Conservation (phyloP, 2,329 filamentous ascomycete genomes). For the Verticillium tricorpus region DNA sequence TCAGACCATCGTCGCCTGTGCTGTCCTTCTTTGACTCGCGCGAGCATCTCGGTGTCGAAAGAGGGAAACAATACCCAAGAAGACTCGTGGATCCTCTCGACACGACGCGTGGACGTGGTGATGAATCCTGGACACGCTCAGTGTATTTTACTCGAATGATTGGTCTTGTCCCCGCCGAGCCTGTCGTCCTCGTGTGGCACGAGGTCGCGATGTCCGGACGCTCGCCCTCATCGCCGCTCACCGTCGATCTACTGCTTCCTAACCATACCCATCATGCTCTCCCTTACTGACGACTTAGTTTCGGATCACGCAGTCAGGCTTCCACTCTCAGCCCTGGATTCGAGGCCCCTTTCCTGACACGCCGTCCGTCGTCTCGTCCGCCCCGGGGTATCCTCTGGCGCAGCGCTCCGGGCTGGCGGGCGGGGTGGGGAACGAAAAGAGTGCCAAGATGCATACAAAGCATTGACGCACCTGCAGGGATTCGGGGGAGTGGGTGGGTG, state of each 20-base stretch:
- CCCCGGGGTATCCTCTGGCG: neutral
- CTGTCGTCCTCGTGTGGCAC: neutral
- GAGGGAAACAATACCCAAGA: neutral
- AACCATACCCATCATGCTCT: neutral
- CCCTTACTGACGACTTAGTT: too few species aligned
- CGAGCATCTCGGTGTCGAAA: neutral
- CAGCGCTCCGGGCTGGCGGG: neutral
- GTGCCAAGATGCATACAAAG: conserved; percentile 25
- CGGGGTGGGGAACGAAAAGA: neutral
- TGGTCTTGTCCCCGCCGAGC: neutral
- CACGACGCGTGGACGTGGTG: neutral
- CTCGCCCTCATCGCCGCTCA: neutral
- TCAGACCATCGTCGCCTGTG: neutral
- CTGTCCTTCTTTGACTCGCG: neutral
- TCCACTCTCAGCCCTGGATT: neutral
- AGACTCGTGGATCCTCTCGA: neutral
- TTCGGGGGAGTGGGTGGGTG: neutral
- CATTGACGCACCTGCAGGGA: conserved; percentile 35
- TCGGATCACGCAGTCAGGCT: neutral
- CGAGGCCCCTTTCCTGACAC: neutral
- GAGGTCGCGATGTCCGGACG: neutral
- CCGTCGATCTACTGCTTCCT: neutral
- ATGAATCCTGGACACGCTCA: neutral
- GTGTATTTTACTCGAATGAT: neutral
- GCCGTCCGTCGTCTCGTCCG: neutral